Evolutionary conservation across 2,329 filamentous ascomycete genomes (phyloP), one percentile per base, ranked within the genome.

Genomic region (Exophiala lecanii-corni): DNA sequence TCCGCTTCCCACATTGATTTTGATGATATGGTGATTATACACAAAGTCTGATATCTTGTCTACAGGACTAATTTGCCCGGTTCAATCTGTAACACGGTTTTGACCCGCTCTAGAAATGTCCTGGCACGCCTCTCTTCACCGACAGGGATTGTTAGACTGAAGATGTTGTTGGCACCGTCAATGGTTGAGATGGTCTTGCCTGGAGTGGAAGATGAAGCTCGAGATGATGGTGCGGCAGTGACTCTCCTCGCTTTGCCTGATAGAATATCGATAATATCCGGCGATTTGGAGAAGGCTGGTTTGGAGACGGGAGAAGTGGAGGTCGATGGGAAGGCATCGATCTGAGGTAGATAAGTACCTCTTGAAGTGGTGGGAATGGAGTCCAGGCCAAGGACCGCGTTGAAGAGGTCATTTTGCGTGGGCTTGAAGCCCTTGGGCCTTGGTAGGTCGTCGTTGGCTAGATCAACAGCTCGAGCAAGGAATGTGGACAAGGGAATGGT

Each of bases 371-470:
- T 63, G 21, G 78, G 72, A 45, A 76, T 71, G 44, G 71, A 68
- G 54, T 76, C 67, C 15, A 89, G 69, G 7, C 89, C 91, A 5
- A 98, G 76, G 10, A 97, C 74, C 57, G 91, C 81, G 61, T 96
- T 82, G 68, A 97, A 97, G 9, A 98, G 78, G 62, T 94, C 88
- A 59, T 89, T 79, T 25, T 84, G 72, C 1, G 85, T 82, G 10
- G 84, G 83, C 59, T 80, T 75, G 34, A 76, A 74, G 48, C 72
- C 71, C 47, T 79, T 74, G 4, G 81, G 77, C 19, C 76, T 71
- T 2, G 91, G 91, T 5, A 97, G 77, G 34, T 85, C 80, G 51
- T 92, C 84, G 67, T 97, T 97, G 47, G 92, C 92, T 18, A 94
- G 69, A 58, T 92, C 83, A 30, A 86, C 78, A 30, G 92, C 92